Conservation (phyloP, 2,329 filamentous ascomycete species). For the Ophiocordyceps camponoti-leonardi region DNA sequence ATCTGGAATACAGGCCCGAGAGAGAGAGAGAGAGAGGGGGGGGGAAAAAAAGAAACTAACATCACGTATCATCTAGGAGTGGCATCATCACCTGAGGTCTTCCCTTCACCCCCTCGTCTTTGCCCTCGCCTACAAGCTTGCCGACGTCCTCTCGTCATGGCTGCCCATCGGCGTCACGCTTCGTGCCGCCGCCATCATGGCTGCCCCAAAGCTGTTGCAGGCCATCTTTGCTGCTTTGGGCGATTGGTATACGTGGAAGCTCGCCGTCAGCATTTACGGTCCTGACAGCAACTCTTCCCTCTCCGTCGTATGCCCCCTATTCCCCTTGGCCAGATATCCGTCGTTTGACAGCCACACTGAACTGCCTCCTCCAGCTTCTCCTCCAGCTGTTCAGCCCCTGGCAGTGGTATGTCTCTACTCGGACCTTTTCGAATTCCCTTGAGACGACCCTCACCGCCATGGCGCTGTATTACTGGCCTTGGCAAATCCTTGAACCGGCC, state of each 20-base stretch:
- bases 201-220: constrained; percentile 59
- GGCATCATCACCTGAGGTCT: constrained; percentile 72
- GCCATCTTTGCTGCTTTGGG: constrained; percentile 58
- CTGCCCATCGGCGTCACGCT: constrained; percentile 35
- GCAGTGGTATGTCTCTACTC: constrained; percentile 91
- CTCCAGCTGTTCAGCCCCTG: constrained; percentile 38
- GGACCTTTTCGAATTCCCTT: constrained; percentile 86
- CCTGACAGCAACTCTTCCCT: constrained; percentile 42
- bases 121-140: constrained; percentile 51
- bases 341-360: neutral
- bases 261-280: constrained; percentile 61
- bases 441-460: constrained; percentile 75
- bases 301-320: constrained; percentile 39
- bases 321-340: neutral
- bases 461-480: constrained; percentile 75
- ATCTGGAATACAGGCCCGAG: too few relatives aligned
- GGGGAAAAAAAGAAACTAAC: neutral
- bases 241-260: constrained; percentile 78
- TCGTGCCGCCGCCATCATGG: constrained; percentile 50
- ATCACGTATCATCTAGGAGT: constrained; percentile 47
- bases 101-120: constrained; percentile 86
- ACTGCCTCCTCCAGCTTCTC: constrained; percentile 13
- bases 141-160: constrained; percentile 36
- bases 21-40: neutral
- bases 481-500: constrained; percentile 43